Evolutionary conservation across 768 basidiomycete species (phyloP), one percentile per base, ranked within the genome.

Genomic region (Tephrocybe rancida): DNA sequence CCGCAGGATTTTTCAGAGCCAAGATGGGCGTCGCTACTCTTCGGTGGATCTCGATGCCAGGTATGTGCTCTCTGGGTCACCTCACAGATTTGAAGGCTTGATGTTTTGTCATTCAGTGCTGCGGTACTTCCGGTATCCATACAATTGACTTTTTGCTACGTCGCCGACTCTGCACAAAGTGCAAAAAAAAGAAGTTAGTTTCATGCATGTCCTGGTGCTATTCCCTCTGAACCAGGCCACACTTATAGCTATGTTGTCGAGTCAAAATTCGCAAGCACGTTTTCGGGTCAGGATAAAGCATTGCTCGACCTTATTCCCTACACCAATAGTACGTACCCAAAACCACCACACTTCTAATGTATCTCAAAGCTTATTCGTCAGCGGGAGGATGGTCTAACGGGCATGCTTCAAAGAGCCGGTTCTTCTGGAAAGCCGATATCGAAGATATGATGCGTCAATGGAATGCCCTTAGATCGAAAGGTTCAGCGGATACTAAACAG

Each of bases 381-480:
- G 73, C 66, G 25, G 65, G 67, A 19, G 68, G 65, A 11, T 66
- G 68, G 65, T 26, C 64, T 2, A 64, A 68, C 51, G 65, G 66
- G 1, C 56, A 64, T 42, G 42, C 60, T 5, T 64, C 63, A 8
- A 47, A 21, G 2, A 71, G 68, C 45, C 61, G 62, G 35, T 74
- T 64, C 45, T 74, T 67, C 55, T 74, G 73, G 74, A 59, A 58
- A 19, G 25, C 38, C 3, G 74, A 74, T 45, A 62, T 76, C 18
- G 43, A 60, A 5, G 44, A 57, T 2, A 65, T 72, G 51, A 55
- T 59, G 4, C 11, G 18, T 11, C 52, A 47, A 26, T 57, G 67
- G 16, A 61, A 26, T 1, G 48, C 2, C 0, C 55, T 61, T 13
- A 51, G 64, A 66, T 6, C 52, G 63, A 21, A 48, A 43, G 57